Conservation (phyloP, 164 flowering plant genomes). For the Stephania cephalantha region DNA sequence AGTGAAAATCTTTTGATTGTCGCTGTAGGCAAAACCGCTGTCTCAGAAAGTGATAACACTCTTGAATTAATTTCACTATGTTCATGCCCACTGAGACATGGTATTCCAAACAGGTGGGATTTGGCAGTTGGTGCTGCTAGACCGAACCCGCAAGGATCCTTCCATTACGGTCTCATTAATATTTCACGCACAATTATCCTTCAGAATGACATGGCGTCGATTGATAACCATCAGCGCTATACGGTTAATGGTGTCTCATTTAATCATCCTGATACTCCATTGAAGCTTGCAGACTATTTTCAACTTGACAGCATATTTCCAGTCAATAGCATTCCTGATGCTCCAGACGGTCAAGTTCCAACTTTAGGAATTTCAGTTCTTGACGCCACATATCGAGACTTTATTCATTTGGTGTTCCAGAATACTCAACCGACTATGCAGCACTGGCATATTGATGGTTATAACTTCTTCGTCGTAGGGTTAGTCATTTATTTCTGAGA, state of each 20-base stretch:
- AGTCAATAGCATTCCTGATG: constrained; percentile 11
- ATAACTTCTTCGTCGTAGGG: constrained; percentile 40
- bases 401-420: constrained; percentile 28
- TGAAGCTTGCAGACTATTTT: constrained; percentile 36
- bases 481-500: constrained; percentile 7
- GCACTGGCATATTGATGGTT: constrained; percentile 40
- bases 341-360: constrained; percentile 20
- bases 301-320: constrained; percentile 12
- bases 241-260: constrained; percentile 34
- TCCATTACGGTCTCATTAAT: constrained; percentile 31
- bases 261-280: constrained; percentile 31
- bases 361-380: constrained; percentile 13
- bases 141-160: constrained; percentile 47
- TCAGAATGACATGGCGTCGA: constrained; percentile 13
- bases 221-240: constrained; percentile 14
- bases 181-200: constrained; percentile 26
- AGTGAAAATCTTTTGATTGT: not conserved
- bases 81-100: not conserved
- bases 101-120: constrained; percentile 24
- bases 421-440: constrained; percentile 22
- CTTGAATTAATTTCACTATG: too few relatives aligned
- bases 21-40: not conserved
- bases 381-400: constrained; percentile 18
- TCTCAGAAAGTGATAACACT: too few relatives aligned
- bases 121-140: constrained; percentile 32